phyloP scores from a whole-genome alignment of 2,329 filamentous ascomycete genomes.

The Drechslerella coelobrocha region DNA sequence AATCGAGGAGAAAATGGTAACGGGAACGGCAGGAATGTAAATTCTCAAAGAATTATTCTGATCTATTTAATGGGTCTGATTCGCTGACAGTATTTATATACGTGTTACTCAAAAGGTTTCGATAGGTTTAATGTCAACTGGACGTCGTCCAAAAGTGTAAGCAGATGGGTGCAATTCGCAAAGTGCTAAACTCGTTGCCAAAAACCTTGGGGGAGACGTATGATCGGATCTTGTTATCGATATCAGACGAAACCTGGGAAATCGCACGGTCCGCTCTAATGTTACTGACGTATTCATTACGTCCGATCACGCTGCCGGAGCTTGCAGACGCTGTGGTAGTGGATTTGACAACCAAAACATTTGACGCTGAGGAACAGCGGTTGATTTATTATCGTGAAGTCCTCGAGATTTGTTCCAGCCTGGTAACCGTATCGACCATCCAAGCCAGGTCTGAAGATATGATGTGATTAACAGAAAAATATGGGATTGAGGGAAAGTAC shows the following conservation, averaged over 20 bases:
- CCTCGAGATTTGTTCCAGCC: conserved; percentile 24
- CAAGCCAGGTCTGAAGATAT: background rate
- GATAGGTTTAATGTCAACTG: conserved; percentile 56
- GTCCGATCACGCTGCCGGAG: conserved; percentile 53
- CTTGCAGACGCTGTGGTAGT: conserved; percentile 55
- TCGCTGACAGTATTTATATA: background rate
- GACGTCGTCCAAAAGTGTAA: conserved; percentile 46
- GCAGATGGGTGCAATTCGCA: conserved; percentile 37
- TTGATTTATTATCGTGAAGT: conserved; percentile 22
- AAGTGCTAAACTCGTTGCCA: conserved; percentile 48
- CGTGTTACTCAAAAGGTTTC: conserved; percentile 51
- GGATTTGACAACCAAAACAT: conserved; percentile 52
- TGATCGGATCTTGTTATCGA: conserved; percentile 53
- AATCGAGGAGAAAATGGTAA: conserved; percentile 51
- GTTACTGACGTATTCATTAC: conserved; percentile 55
- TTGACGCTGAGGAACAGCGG: conserved; percentile 53
- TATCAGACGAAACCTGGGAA: conserved; percentile 52
- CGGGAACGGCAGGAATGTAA: conserved; percentile 54
- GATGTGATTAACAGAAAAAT: conserved; percentile 9
- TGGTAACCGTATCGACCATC: conserved; percentile 15
- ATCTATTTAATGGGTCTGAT: background rate
- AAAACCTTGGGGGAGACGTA: conserved; percentile 54
- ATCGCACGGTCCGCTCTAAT: conserved; percentile 54
- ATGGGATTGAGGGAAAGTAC: conserved; percentile 4
- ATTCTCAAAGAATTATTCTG: conserved; percentile 11